A percentile compares a stretch with the other conserved stretches of the same genome.
Evolutionary conservation across 2,329 filamentous ascomycete species (phyloP).

Genomic region (Incumbomyces delicatus): DNA sequence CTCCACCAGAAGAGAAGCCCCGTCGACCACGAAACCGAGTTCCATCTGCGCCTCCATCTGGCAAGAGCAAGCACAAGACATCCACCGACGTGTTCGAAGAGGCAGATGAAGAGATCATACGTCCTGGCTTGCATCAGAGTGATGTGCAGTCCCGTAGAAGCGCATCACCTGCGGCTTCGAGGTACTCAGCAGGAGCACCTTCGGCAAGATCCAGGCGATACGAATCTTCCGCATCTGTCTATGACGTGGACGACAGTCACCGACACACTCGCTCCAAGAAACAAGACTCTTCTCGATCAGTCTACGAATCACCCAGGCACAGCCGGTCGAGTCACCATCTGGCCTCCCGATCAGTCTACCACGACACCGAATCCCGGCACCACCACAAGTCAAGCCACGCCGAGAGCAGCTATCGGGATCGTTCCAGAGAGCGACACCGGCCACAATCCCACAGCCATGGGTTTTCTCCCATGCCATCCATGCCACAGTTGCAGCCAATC

Average conservation of each 20-base stretch:
- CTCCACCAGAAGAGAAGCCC: not conserved
- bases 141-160: slow-evolving; percentile 3
- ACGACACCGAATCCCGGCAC: slow-evolving; percentile 1
- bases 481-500: slow-evolving; percentile 2
- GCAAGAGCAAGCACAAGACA: not conserved
- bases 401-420: slow-evolving; percentile 5
- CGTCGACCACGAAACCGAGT: not conserved
- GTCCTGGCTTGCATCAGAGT: not conserved
- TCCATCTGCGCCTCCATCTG: not conserved
- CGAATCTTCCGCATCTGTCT: not conserved
- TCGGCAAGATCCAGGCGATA: not conserved
- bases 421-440: not conserved
- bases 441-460: not conserved
- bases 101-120: slow-evolving; percentile 4
- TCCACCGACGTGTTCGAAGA: not conserved
- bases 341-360: not conserved
- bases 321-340: too few species aligned
- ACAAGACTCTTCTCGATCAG: not conserved
- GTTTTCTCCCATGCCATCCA: not conserved
- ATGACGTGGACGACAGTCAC: slow-evolving; percentile 1
- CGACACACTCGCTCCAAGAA: not conserved
- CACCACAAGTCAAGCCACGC: not conserved
- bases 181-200: slow-evolving; percentile 1
- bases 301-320: too few species aligned
- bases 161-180: slow-evolving; percentile 4